Conservation (phyloP, 257 asterid species). For the Parsonsia alboflavescens region DNA sequence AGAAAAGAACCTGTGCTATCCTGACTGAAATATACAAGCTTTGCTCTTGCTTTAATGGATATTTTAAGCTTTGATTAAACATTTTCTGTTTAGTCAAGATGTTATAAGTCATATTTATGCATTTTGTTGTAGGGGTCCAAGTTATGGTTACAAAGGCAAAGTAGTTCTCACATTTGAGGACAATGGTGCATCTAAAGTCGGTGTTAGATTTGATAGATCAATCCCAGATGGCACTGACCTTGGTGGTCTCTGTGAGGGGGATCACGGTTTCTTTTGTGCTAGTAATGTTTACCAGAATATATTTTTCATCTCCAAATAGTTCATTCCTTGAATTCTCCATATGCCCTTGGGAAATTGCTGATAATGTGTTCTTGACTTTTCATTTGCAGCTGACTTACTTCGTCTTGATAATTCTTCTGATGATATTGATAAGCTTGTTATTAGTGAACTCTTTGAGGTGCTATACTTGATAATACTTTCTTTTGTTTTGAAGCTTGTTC, state of each 20-base stretch:
- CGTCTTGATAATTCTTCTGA: conserved; percentile 73
- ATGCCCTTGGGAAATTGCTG: not conserved
- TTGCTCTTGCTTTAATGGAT: not conserved
- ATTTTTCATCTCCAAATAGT: not conserved
- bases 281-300: conserved; percentile 35
- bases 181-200: conserved; percentile 80
- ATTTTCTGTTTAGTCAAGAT: not conserved
- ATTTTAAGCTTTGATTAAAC: not conserved
- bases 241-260: conserved; percentile 88
- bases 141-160: conserved; percentile 66
- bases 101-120: not conserved
- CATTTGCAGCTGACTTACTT: conserved; percentile 65
- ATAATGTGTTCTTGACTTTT: conserved; percentile 12
- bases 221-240: conserved; percentile 87
- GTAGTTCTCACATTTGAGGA: conserved; percentile 86
- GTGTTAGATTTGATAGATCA: conserved; percentile 80
- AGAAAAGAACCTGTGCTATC: not conserved
- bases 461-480: conserved; percentile 11
- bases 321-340: not conserved
- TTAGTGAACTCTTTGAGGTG: conserved; percentile 87
- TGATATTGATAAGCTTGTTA: conserved; percentile 63
- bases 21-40: not conserved
- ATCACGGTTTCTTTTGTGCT: conserved; percentile 83
- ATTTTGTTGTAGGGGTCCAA: conserved; percentile 57
- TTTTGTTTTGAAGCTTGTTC: not conserved